Percentiles rank a stretch among this genome's conserved stretches.
These are phyloP conservation scores for Jamesozyma spencerorum DNA, from an alignment of 805 yeast species.

Conservation along the genomic window DNA sequence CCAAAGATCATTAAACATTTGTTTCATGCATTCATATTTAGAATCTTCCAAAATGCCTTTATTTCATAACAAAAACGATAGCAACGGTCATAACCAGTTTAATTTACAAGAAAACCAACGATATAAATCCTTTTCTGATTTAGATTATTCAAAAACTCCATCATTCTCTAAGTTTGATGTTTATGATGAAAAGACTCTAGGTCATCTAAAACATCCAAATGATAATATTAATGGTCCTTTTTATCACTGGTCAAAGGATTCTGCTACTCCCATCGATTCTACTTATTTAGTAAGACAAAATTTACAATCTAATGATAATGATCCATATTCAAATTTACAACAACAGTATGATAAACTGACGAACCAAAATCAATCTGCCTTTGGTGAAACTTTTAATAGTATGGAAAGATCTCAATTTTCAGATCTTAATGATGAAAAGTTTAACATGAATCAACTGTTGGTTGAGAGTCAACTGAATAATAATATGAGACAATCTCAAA, in stretches of 20 bases:
- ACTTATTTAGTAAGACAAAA: neutral
- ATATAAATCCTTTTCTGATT: constrained; percentile 1
- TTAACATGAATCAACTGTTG: constrained; percentile 1
- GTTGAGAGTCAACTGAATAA: neutral
- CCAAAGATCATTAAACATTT: neutral
- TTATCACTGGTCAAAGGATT: neutral
- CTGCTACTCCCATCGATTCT: neutral
- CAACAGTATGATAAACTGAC: neutral
- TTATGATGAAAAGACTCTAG: neutral
- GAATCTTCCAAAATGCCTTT: neutral
- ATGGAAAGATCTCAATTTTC: neutral
- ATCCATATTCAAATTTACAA: neutral
- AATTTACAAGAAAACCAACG: neutral
- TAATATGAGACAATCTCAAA: too few species aligned
- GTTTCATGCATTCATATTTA: neutral
- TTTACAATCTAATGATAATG: neutral
- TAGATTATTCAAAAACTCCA: constrained; percentile 1
- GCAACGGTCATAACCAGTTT: neutral
- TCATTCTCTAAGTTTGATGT: neutral
- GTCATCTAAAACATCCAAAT: neutral
- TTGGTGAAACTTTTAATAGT: too few species aligned
- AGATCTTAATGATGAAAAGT: neutral
- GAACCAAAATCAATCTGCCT: neutral
- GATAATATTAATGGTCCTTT: neutral
- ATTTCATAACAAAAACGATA: neutral